These are phyloP conservation scores for Tothia fuscella DNA, from an alignment of 2,329 filamentous ascomycete species.

Conservation along the genomic window DNA sequence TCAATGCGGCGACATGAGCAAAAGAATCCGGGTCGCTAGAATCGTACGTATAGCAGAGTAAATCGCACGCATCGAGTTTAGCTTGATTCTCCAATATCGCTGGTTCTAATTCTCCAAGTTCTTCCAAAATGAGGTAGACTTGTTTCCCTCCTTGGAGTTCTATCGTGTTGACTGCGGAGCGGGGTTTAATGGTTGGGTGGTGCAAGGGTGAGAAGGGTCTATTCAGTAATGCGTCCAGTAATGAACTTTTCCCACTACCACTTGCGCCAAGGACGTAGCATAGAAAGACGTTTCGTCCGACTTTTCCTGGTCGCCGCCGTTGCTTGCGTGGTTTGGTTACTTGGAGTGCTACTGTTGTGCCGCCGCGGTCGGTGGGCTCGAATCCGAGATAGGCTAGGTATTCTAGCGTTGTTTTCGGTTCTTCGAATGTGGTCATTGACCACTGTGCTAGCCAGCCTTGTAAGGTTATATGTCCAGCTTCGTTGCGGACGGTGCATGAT, in stretches of 20 bases:
- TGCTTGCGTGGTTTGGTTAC: constrained; percentile 86
- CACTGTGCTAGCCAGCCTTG: constrained; percentile 98
- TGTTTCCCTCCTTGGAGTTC: constrained; percentile 93
- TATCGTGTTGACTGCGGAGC: constrained; percentile 88
- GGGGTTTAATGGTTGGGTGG: constrained; percentile 87
- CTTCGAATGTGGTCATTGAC: constrained; percentile 98
- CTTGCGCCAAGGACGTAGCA: constrained; percentile 85
- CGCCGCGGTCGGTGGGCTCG: constrained; percentile 61
- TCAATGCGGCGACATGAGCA: constrained; percentile 73
- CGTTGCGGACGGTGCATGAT: constrained; percentile 85
- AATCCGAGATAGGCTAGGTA: constrained; percentile 96
- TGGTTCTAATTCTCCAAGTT: constrained; percentile 89
- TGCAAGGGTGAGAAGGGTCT: constrained; percentile 75
- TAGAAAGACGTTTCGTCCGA: constrained; percentile 87
- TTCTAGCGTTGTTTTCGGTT: constrained; percentile 86
- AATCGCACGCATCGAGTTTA: constrained; percentile 84
- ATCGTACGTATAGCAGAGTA: constrained; percentile 93
- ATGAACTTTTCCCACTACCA: constrained; percentile 77
- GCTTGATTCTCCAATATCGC: constrained; percentile 85
- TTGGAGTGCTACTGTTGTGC: constrained; percentile 75
- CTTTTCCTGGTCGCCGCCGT: constrained; percentile 42
- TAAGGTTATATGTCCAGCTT: constrained; percentile 86
- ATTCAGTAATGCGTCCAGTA: constrained; percentile 84
- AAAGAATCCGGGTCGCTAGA: constrained; percentile 96
- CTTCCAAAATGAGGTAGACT: constrained; percentile 90